Evolutionary conservation across 2,329 filamentous ascomycete genomes (phyloP), one percentile per base, ranked within the genome.

Genomic region (Fusarium sp.): DNA sequence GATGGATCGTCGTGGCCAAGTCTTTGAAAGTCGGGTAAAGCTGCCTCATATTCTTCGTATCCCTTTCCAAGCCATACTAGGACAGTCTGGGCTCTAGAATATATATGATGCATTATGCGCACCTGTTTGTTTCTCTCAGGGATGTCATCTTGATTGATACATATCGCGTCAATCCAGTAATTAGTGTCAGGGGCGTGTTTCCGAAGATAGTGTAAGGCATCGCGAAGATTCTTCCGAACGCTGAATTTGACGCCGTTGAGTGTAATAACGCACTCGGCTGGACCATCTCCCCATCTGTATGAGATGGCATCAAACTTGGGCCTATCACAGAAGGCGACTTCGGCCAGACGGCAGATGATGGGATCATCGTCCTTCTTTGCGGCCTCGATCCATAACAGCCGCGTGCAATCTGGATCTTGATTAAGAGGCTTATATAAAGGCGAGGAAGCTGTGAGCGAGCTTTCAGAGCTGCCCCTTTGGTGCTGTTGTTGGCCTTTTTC

Each of bases 91-190:
- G 58, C 50, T 38, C 50, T 32, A 40, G 7, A 60, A 7, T 60
- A 46, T 9, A 60, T 57, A 23, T 60, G 26, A 13, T 57, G 40
- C 49, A 60, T 56, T 9, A 56, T 56, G 7, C 40, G 32, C 12
- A 45, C 50, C 11, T 60, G 40, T 20, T 12, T 23, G 2, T 33
- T 60, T 4, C 50, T n/a, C 14, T 60, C 40, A 2, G 4, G 7
- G 2, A 57, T 10, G 11, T 57, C 13, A 3, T 46, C 23, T 14
- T 52, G 44, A 13, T 58, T 41, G 35, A 52, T 58, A 4, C 20
- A 52, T 33, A 58, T 27, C 6, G 41, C 32, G 11, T n/a, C 32
- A 0, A 41, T 63, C 60, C 52, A 63, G 13, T 30, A 13, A 12
- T 15, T 0, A 2, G 3, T 46, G 3, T 18, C 12, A 8, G 13